phyloP scores from a whole-genome alignment of 2,329 filamentous ascomycete species.

The Pseudofabraea citricarpa region DNA sequence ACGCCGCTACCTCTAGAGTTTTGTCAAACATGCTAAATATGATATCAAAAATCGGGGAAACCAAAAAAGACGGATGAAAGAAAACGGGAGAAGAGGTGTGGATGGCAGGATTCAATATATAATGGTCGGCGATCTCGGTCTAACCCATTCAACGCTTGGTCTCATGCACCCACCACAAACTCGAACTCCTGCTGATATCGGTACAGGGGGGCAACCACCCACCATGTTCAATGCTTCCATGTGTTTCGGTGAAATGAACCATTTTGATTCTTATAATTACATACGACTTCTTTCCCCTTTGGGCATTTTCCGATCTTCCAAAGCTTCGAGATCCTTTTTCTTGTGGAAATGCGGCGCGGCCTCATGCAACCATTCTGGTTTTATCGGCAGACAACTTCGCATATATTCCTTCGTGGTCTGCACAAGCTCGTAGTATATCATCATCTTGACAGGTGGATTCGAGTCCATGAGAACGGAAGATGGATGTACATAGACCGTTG shows the following conservation, averaged over 20 bases:
- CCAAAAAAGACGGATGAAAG: not conserved
- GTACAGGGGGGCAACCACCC: no score
- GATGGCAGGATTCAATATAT: not conserved
- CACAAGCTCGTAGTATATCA: constrained; percentile 82
- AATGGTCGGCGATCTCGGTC: not conserved
- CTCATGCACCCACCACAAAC: not conserved
- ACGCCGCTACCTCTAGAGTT: not conserved
- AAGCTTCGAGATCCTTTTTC: constrained; percentile 77
- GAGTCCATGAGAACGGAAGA: constrained; percentile 74
- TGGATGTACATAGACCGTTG: constrained; percentile 88
- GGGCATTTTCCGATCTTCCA: constrained; percentile 75
- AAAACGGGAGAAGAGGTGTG: not conserved
- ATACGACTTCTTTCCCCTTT: constrained; percentile 34
- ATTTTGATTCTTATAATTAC: constrained; percentile 5
- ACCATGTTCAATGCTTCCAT: no score
- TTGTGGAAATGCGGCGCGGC: constrained; percentile 94
- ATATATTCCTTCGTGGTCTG: constrained; percentile 90
- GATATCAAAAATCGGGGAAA: not conserved
- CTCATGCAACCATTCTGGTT: constrained; percentile 80
- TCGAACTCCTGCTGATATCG: no score
- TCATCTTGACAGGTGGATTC: constrained; percentile 73
- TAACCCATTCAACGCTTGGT: not conserved
- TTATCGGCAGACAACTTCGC: constrained; percentile 79
- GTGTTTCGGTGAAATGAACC: no score
- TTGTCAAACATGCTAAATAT: constrained; percentile 1